phyloP scores from a whole-genome alignment of 441 rosid species.

The Croton laevigatus region DNA sequence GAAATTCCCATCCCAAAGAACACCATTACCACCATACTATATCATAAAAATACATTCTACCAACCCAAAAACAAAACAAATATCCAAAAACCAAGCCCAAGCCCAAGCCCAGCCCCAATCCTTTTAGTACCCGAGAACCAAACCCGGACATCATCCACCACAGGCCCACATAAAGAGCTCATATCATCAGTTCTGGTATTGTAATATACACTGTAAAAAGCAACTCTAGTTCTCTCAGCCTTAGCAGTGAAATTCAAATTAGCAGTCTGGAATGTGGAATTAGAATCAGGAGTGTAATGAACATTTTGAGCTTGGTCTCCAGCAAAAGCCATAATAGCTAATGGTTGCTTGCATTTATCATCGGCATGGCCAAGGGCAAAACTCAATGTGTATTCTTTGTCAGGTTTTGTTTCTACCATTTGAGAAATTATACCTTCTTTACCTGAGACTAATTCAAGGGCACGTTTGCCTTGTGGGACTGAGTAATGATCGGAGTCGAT shows the following conservation, averaged over 20 bases:
- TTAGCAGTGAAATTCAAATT: slow-evolving; percentile 76
- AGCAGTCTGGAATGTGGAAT: slow-evolving; percentile 58
- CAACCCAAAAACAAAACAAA: slow-evolving; percentile 38
- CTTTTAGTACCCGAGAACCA: slow-evolving; percentile 53
- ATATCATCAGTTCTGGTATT: slow-evolving; percentile 84
- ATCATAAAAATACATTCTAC: background rate
- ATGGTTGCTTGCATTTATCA: slow-evolving; percentile 85
- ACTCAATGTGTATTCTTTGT: slow-evolving; percentile 49
- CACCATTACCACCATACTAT: slow-evolving; percentile 1
- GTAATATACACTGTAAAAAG: slow-evolving; percentile 85
- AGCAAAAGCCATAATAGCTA: slow-evolving; percentile 86
- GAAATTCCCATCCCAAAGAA: background rate
- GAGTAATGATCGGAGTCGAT: slow-evolving; percentile 80
- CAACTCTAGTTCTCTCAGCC: slow-evolving; percentile 80
- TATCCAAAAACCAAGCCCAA: slow-evolving; percentile 34
- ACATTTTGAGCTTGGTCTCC: slow-evolving; percentile 84
- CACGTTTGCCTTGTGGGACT: slow-evolving; percentile 80
- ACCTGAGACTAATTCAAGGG: slow-evolving; percentile 79
- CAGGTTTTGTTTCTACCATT: slow-evolving; percentile 69
- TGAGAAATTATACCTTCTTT: slow-evolving; percentile 95
- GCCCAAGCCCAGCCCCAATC: slow-evolving; percentile 24
- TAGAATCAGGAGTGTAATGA: slow-evolving; percentile 71
- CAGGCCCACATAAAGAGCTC: slow-evolving; percentile 96
- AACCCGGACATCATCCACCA: slow-evolving; percentile 75
- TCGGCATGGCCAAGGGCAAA: slow-evolving; percentile 76